Base-by-base conservation (phyloP, 192 early-diverging fungal genomes). In the Thoreauomyces humboldtii region DNA sequence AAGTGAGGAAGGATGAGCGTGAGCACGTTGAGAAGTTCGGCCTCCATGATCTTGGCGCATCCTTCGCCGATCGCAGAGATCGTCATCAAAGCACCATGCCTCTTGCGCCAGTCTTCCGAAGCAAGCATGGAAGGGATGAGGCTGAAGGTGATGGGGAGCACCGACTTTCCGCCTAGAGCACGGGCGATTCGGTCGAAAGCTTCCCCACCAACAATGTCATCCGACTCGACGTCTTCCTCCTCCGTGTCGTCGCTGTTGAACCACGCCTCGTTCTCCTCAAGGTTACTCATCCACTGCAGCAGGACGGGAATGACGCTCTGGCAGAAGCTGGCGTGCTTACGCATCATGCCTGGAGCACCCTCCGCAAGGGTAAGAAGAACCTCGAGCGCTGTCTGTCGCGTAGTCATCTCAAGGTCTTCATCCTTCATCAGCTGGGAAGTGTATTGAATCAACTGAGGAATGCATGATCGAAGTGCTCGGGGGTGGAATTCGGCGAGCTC, bases 31-130 rank as follows among this genome's bases (percentile, higher is more conserved):
- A 77, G 81, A 33, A 99, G 87, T 59, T 96, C 92, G 33, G 83
- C 81, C 60, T 90, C 87, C 93, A 99, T 96, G 67, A 93, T 84
- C 67, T 93, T 92, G 63, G 89, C 83, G 74, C 92, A 98, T 28
- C 98, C 98, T 77, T 99, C 98, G 48, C 90, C 96, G 65, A 99
- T 95, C 50, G 93, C 91, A 25, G 93, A 94, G 36, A 99, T 89
- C 29, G 93, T 91, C 82, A 95, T 87, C 37, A 99, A 80, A 29
- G 87, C 95, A 24, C 95, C 95, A 65, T 96, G 92, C 22, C 95
- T 87, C 71, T 89, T 83, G 63, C 84, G 78, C 98, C 98, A 99
- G 51, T 90, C 86, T 38, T 75, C 71, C 27, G 90, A 89, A 19
- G 74, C 76, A 24, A 99, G 84, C 90, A 96, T 88, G 58, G 86